A percentile compares a stretch with the other conserved stretches of the same genome.
These are phyloP conservation scores for Dactylis glomerata DNA, from an alignment of 176 grass and related monocot genomes.

Conservation along the genomic window DNA sequence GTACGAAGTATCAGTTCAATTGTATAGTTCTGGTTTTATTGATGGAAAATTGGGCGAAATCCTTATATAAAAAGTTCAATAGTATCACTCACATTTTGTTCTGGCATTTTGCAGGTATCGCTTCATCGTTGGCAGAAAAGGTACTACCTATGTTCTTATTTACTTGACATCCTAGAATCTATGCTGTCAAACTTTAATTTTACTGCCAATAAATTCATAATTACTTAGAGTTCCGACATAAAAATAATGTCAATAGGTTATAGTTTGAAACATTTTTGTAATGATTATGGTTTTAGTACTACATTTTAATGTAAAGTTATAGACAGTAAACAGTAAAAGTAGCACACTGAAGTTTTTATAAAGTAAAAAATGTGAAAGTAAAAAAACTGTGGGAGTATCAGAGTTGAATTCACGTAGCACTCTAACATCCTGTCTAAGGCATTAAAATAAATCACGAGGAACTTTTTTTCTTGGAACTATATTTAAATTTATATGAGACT, in stretches of 20 bases:
- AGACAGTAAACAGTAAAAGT: neutral
- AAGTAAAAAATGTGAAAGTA: neutral
- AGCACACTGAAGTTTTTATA: neutral
- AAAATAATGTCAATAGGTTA: neutral
- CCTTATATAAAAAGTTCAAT: neutral
- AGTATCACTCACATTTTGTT: slow-evolving; percentile 2
- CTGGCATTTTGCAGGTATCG: slow-evolving; percentile 36
- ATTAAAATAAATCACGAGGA: neutral
- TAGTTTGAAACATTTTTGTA: neutral
- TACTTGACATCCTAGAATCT: neutral
- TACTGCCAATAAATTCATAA: neutral
- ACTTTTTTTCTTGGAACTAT: neutral
- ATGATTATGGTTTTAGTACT: neutral
- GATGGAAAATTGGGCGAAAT: too few relatives aligned
- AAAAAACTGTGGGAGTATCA: neutral
- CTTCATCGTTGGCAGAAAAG: slow-evolving; percentile 41
- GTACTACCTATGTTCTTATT: neutral
- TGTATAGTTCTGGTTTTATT: neutral
- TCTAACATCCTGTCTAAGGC: neutral
- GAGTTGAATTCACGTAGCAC: neutral
- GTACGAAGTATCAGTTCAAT: neutral
- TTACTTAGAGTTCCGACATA: neutral
- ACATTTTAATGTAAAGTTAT: neutral
- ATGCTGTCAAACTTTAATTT: neutral
- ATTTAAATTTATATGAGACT: neutral